phyloP scores from a whole-genome alignment of 768 basidiomycete species.

The Termitomyces sp. region DNA sequence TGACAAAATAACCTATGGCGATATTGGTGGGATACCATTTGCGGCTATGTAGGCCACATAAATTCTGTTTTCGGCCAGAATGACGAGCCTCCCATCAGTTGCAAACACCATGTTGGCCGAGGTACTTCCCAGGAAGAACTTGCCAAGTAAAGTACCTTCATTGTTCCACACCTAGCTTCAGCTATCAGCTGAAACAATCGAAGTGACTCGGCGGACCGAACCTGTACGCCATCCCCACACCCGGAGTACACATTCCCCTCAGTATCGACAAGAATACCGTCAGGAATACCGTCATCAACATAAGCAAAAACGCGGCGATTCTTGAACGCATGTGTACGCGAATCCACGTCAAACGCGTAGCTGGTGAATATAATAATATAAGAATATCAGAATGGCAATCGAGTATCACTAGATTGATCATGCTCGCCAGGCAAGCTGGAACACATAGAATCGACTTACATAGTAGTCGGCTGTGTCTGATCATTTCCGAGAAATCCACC shows the following conservation, averaged over 20 bases:
- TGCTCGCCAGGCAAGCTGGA: neutral
- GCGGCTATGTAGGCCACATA: conserved; percentile 41
- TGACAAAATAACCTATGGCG: neutral
- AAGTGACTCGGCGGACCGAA: conserved; percentile 16
- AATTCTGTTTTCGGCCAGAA: conserved; percentile 41
- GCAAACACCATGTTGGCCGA: conserved; percentile 45
- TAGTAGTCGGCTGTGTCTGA: conserved; percentile 56
- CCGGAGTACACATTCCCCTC: conserved; percentile 63
- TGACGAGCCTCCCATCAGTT: conserved; percentile 33
- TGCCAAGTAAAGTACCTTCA: conserved; percentile 53
- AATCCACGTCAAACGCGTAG: conserved; percentile 65
- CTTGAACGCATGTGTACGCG: conserved; percentile 41
- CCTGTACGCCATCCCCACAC: conserved; percentile 65
- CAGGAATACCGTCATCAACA: conserved; percentile 59
- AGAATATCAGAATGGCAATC: neutral
- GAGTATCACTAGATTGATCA: neutral
- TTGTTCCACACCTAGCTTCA: conserved; percentile 42
- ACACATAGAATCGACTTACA: conserved; percentile 34
- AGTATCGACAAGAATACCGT: conserved; percentile 61
- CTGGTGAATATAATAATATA: conserved; percentile 24
- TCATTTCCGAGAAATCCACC: conserved; percentile 43
- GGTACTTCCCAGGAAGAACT: conserved; percentile 47
- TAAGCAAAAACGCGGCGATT: conserved; percentile 67
- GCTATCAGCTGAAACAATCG: neutral
- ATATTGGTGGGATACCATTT: conserved; percentile 15